Percentiles rank a stretch among this genome's conserved stretches.
Evolutionary conservation across 805 yeast species (phyloP).

Genomic region (Tetrapisispora phaffii): DNA sequence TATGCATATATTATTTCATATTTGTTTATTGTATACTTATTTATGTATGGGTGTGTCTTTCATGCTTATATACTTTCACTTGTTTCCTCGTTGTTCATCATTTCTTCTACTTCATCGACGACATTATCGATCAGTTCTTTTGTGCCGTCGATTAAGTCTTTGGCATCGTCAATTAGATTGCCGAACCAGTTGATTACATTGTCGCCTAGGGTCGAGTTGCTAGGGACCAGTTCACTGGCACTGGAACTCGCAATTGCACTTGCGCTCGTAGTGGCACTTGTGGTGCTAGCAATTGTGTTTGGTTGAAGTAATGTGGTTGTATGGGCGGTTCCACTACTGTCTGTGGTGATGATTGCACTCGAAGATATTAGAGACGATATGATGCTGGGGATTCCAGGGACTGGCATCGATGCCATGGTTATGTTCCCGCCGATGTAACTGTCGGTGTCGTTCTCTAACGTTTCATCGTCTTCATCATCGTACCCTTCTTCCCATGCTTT

Average conservation of each 20-base stretch:
- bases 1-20: not conserved
- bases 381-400: not conserved
- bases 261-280: not conserved
- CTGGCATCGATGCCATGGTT: not conserved
- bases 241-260: not conserved
- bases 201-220: slow-evolving; percentile 4
- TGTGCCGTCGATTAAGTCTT: slow-evolving; percentile 21
- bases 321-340: not conserved
- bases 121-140: slow-evolving; percentile 18
- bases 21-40: too few relatives aligned
- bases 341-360: not conserved
- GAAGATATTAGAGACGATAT: not conserved
- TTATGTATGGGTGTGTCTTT: too few relatives aligned
- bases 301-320: not conserved
- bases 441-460: slow-evolving; percentile 9
- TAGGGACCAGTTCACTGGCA: not conserved
- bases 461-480: not conserved
- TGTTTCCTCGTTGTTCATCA: not conserved
- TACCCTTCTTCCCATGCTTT: slow-evolving; percentile 4
- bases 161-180: slow-evolving; percentile 13
- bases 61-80: too few relatives aligned
- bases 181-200: slow-evolving; percentile 6
- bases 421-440: too few relatives aligned
- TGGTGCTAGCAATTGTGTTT: not conserved
- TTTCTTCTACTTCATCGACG: slow-evolving; percentile 9